phyloP scores from a whole-genome alignment of 1,139 yeast species.

The Tardiomyces depauwii region DNA sequence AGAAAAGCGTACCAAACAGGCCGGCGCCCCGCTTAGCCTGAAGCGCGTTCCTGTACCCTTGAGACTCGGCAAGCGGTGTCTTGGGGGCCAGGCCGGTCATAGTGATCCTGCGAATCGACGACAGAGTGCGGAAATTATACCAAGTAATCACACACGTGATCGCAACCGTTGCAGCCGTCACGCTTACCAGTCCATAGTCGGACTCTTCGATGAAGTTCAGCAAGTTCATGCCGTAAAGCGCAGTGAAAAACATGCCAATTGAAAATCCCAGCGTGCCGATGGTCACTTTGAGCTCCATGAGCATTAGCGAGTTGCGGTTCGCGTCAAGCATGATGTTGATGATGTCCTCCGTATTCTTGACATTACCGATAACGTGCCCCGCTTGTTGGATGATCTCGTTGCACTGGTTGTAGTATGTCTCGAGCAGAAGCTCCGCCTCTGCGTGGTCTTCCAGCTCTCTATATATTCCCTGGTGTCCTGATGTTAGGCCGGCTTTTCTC shows the following conservation, averaged over 20 bases:
- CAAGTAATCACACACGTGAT: slow-evolving; percentile 27
- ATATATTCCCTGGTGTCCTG: slow-evolving; percentile 30
- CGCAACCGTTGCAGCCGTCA: slow-evolving; percentile 36
- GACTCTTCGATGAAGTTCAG: slow-evolving; percentile 85
- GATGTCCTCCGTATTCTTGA: slow-evolving; percentile 90
- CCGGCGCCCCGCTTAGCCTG: neutral
- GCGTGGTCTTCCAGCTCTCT: slow-evolving; percentile 27
- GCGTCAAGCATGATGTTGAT: slow-evolving; percentile 92
- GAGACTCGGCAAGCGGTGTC: neutral
- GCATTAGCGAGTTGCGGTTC: slow-evolving; percentile 88
- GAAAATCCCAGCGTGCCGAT: slow-evolving; percentile 83
- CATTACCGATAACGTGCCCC: slow-evolving; percentile 72
- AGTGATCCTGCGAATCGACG: slow-evolving; percentile 34
- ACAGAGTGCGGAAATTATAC: slow-evolving; percentile 28
- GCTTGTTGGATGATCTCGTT: slow-evolving; percentile 95
- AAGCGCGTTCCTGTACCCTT: neutral
- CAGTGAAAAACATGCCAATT: slow-evolving; percentile 69
- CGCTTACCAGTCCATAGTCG: slow-evolving; percentile 49
- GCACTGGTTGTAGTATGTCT: slow-evolving; percentile 87
- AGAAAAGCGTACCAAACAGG: neutral
- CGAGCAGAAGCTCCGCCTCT: slow-evolving; percentile 88
- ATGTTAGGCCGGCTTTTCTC: slow-evolving; percentile 59
- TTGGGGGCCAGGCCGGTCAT: slow-evolving; percentile 17
- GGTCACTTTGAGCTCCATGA: slow-evolving; percentile 76
- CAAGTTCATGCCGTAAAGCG: slow-evolving; percentile 93